Evolutionary conservation across 2,329 filamentous ascomycete species (phyloP).

Genomic region (Diaporthe sp.): DNA sequence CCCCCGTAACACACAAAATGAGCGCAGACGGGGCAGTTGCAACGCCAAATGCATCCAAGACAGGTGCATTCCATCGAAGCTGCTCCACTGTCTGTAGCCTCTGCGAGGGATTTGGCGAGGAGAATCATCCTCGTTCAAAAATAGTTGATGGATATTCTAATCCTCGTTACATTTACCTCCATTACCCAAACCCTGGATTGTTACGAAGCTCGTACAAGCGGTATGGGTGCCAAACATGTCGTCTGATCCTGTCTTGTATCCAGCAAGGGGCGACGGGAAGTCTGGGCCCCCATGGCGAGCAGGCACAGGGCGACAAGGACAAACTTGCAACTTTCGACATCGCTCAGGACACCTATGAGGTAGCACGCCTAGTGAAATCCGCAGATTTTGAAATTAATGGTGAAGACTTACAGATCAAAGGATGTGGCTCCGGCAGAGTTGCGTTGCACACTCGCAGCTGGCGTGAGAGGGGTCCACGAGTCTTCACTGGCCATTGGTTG

Average conservation of each 20-base stretch:
- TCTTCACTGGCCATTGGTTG: too few relatives aligned
- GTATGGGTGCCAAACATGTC: background rate
- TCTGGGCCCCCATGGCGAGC: fast-evolving
- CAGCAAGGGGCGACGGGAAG: background rate
- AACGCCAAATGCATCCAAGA: too few relatives aligned
- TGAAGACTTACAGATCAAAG: background rate
- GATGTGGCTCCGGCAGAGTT: background rate
- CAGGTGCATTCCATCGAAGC: background rate
- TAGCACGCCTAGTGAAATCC: background rate
- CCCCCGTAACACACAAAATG: background rate
- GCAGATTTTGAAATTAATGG: too few relatives aligned
- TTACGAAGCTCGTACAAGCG: background rate
- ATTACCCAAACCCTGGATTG: background rate
- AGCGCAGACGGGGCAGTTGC: background rate
- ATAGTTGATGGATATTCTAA: background rate
- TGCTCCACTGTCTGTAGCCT: background rate
- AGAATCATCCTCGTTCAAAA: background rate
- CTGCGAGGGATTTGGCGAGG: background rate
- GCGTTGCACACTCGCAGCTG: background rate
- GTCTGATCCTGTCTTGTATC: background rate
- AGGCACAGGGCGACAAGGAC: background rate
- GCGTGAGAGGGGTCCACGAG: too few relatives aligned
- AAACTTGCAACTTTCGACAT: background rate
- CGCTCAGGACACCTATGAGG: background rate
- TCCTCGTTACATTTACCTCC: background rate